Base-by-base conservation (phyloP, 1,139 yeast genomes). In the Suhomyces ambrosiae region DNA sequence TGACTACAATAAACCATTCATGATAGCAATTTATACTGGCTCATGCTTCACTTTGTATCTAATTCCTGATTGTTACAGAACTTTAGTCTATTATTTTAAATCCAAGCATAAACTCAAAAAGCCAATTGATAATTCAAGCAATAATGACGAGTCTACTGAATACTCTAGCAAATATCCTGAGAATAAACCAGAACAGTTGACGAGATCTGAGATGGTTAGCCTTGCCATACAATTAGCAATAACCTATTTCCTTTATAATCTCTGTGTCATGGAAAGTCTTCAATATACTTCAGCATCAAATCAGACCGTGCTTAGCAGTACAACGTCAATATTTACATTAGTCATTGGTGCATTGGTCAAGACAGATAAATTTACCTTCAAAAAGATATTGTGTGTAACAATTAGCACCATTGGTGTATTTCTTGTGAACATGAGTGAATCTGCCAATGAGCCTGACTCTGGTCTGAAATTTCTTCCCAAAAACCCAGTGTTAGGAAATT, bases 261-360 rank as follows among this genome's bases (percentile, higher is more conserved):
- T 65, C 3, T 58, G 63, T 33, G 71, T 62, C 4, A 63, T 76
- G 57, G 40, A 58, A 8, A 60, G 76, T 7, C 59, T 77, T 34
- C 63, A 65, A 46, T 77, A 62, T 47, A 77, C 82, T 0, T 67
- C 78, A 4, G 80, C 81, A 0, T 72, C 80, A 16, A 75, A 74
- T 46, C 76, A 69, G 49, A 74, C 80, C 0, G 74, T 76, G 3
- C 52, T 77, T 21, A 68, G 79, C 3, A 69, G 80, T 6, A 68
- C 79, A 0, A 69, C 80, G 1, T 72, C 81, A 4, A 64, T 75
- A 3, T 77, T 76, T 51, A 73, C 81, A 0, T 58, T 77, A 24
- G 47, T 75, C 8, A 57, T 75, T 14, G 79, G 81, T 0, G 61
- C 57, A 1, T 27, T 58, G 8, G 50, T 67, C 18, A 61, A 61